phyloP scores from a whole-genome alignment of 164 flowering plant species.

The Magnolia changhungtana region DNA sequence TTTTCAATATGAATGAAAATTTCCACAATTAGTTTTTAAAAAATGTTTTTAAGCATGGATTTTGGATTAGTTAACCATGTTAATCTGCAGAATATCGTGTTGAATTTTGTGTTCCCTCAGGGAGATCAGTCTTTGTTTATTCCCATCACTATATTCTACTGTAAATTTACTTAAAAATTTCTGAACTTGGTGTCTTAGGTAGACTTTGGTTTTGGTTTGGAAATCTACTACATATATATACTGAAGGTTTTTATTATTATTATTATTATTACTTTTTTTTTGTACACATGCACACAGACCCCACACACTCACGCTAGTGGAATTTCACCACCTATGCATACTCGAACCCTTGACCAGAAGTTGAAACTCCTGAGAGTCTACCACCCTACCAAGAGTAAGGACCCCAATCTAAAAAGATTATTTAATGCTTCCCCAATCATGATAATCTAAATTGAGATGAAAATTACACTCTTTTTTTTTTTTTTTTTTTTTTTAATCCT shows the following conservation, averaged over 20 bases:
- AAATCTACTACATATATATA: not conserved
- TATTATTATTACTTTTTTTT: too few species aligned
- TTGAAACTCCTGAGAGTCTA: too few species aligned
- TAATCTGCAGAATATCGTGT: not conserved
- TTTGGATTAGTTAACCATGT: not conserved
- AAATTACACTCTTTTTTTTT: not conserved
- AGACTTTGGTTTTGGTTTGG: not conserved
- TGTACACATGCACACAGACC: too few species aligned
- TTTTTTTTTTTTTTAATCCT: not conserved
- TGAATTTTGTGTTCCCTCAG: not conserved
- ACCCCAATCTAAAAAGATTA: too few species aligned
- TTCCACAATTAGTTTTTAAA: not conserved
- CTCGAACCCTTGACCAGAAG: too few species aligned
- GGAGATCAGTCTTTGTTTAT: not conserved
- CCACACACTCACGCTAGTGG: too few species aligned
- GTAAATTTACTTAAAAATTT: not conserved
- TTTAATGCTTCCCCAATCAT: not conserved
- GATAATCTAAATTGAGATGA: not conserved
- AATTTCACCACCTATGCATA: too few species aligned
- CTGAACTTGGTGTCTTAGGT: not conserved
- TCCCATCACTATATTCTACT: not conserved
- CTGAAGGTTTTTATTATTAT: not conserved
- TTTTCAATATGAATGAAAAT: not conserved
- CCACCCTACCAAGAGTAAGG: too few species aligned
- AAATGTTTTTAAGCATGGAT: not conserved